These are phyloP conservation scores for Elsinoe fawcettii DNA, from an alignment of 2,329 filamentous ascomycete genomes.

Conservation along the genomic window DNA sequence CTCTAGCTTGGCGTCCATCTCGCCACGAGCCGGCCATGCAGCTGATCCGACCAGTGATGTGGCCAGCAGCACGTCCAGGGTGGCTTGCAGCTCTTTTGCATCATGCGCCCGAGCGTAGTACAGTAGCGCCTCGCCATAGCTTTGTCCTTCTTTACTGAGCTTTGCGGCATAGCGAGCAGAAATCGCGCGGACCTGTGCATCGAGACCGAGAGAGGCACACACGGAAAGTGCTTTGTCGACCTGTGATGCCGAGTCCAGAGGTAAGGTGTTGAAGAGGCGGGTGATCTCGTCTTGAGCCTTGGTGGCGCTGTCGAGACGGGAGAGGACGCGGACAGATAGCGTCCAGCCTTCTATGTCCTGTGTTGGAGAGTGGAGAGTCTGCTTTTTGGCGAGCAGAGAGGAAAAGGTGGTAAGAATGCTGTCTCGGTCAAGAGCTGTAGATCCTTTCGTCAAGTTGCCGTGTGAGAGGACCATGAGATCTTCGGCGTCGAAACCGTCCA, in stretches of 20 bases:
- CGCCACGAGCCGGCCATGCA: slow-evolving; percentile 62
- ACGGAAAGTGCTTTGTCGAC: slow-evolving; percentile 77
- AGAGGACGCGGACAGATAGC: slow-evolving; percentile 72
- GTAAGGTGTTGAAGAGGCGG: slow-evolving; percentile 64
- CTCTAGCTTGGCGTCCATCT: slow-evolving; percentile 66
- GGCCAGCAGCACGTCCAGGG: slow-evolving; percentile 78
- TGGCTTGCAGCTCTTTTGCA: slow-evolving; percentile 68
- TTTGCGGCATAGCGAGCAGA: slow-evolving; percentile 83
- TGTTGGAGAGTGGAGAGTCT: slow-evolving; percentile 26
- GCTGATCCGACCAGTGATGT: slow-evolving; percentile 80
- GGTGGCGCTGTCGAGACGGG: slow-evolving; percentile 66
- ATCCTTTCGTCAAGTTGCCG: slow-evolving; percentile 51
- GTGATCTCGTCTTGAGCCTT: slow-evolving; percentile 67
- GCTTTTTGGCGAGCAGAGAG: slow-evolving; percentile 47
- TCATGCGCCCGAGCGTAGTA: slow-evolving; percentile 86
- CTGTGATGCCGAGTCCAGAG: slow-evolving; percentile 59
- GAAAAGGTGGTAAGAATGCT: slow-evolving; percentile 72
- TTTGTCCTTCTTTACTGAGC: slow-evolving; percentile 61
- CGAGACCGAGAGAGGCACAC: slow-evolving; percentile 69
- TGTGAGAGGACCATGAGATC: slow-evolving; percentile 77
- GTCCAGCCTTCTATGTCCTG: slow-evolving; percentile 65
- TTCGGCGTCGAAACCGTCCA: slow-evolving; percentile 68
- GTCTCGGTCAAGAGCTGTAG: slow-evolving; percentile 63
- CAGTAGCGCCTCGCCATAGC: slow-evolving; percentile 78
- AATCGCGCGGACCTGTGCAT: slow-evolving; percentile 68